Evolutionary conservation across 2,329 filamentous ascomycete species (phyloP).

Genomic region (Coniochaeta pulveracea): DNA sequence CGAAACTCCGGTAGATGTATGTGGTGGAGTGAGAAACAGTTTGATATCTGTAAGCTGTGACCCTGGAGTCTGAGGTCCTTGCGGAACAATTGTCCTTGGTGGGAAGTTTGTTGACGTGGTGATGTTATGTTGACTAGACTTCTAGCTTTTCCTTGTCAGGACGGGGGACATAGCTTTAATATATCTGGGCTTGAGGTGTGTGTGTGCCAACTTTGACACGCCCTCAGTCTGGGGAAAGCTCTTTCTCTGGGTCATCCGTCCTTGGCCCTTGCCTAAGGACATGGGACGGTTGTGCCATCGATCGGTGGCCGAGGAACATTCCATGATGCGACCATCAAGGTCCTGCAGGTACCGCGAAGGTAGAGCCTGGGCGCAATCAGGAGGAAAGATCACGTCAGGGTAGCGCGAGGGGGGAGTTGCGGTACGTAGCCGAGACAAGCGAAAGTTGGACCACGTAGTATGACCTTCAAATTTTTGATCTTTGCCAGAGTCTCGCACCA

Average conservation of each 20-base stretch:
- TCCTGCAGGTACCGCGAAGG: not conserved
- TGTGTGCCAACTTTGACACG: conserved; percentile 2
- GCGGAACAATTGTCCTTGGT: not conserved
- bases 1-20: too few relatives aligned
- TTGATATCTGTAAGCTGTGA: not conserved
- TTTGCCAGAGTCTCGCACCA: conserved; percentile 2
- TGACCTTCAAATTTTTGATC: conserved; percentile 3
- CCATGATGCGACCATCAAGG: not conserved
- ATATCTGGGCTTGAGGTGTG: not conserved
- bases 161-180: conserved; percentile 2
- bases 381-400: not conserved
- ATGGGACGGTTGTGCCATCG: not conserved
- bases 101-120: not conserved
- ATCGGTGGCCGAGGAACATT: not conserved
- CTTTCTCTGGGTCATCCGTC: not conserved
- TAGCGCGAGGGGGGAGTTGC: not conserved
- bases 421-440: conserved; percentile 3
- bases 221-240: conserved; percentile 1
- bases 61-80: not conserved
- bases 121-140: not conserved
- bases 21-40: not conserved
- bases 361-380: not conserved
- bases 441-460: not conserved
- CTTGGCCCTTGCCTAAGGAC: too few relatives aligned
- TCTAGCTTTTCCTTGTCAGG: conserved; percentile 2